These are phyloP conservation scores for Saccharomycodes ludwigii DNA, from an alignment of 805 yeast species.

Conservation along the genomic window DNA sequence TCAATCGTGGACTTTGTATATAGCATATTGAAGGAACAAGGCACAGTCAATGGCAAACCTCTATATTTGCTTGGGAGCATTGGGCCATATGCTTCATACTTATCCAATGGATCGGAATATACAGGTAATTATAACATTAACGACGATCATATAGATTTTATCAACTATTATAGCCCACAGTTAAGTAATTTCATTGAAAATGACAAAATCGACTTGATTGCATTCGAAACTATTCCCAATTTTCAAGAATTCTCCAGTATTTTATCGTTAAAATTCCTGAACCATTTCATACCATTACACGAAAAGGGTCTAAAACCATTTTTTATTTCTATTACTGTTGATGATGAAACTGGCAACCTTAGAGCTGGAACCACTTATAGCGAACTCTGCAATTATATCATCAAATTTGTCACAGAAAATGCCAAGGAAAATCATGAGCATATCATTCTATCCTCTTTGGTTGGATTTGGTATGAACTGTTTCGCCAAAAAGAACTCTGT, in stretches of 20 bases:
- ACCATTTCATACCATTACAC: constrained; percentile 16
- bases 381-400: too few relatives aligned
- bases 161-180: constrained; percentile 22
- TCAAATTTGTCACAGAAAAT: constrained; percentile 11
- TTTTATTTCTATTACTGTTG: constrained; percentile 33
- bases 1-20: constrained; percentile 12
- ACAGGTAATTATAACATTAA: constrained; percentile 46
- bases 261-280: constrained; percentile 27
- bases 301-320: constrained; percentile 36
- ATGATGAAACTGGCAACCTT: constrained; percentile 22
- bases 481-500: constrained; percentile 33
- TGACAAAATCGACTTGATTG: constrained; percentile 40
- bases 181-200: constrained; percentile 38
- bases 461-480: constrained; percentile 62
- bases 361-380: constrained; percentile 48
- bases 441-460: too few relatives aligned
- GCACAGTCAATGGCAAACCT: constrained; percentile 15
- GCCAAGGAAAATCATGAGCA: too few relatives aligned
- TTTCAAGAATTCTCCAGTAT: constrained; percentile 42
- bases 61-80: constrained; percentile 40
- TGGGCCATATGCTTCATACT: constrained; percentile 68
- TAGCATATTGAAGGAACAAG: constrained; percentile 4
- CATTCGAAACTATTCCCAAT: constrained; percentile 65
- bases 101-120: constrained; percentile 47
- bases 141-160: constrained; percentile 18